These are phyloP conservation scores for Houttuynia cordata DNA, from an alignment of 164 flowering plant species.

Conservation along the genomic window DNA sequence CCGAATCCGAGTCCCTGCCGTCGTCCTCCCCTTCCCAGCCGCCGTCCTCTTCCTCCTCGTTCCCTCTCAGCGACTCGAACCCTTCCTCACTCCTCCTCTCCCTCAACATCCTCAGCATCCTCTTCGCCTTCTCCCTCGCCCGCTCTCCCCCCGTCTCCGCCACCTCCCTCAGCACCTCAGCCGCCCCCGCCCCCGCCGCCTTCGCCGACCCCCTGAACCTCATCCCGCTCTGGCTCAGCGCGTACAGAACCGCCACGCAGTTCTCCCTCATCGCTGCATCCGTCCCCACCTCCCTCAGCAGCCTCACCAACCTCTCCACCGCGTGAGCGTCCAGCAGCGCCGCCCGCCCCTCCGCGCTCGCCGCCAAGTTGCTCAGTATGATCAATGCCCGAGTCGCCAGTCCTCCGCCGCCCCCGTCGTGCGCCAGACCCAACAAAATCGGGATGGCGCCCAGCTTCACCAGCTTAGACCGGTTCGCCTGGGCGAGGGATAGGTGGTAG, in stretches of 20 bases:
- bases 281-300: slow-evolving; percentile 24
- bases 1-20: slow-evolving; percentile 28
- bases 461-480: slow-evolving; percentile 65
- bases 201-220: slow-evolving; percentile 73
- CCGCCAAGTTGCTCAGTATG: slow-evolving; percentile 65
- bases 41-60: slow-evolving; percentile 40
- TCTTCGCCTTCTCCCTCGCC: slow-evolving; percentile 56
- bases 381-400: slow-evolving; percentile 41
- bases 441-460: slow-evolving; percentile 58
- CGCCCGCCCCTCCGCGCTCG: slow-evolving; percentile 53
- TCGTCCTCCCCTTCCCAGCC: slow-evolving; percentile 21
- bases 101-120: slow-evolving; percentile 47
- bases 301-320: slow-evolving; percentile 44
- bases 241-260: slow-evolving; percentile 61
- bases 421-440: slow-evolving; percentile 33
- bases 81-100: slow-evolving; percentile 19
- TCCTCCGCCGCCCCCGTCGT: slow-evolving; percentile 12
- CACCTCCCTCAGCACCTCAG: slow-evolving; percentile 55
- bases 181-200: slow-evolving; percentile 66
- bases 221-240: slow-evolving; percentile 64
- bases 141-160: slow-evolving; percentile 57
- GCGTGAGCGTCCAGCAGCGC: slow-evolving; percentile 82
- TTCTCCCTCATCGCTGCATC: slow-evolving; percentile 54
- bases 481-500: slow-evolving; percentile 59
- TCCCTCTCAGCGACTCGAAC: slow-evolving; percentile 45